These are phyloP conservation scores for Silene coronaria DNA, from an alignment of 179 eudicot genomes.

Conservation along the genomic window DNA sequence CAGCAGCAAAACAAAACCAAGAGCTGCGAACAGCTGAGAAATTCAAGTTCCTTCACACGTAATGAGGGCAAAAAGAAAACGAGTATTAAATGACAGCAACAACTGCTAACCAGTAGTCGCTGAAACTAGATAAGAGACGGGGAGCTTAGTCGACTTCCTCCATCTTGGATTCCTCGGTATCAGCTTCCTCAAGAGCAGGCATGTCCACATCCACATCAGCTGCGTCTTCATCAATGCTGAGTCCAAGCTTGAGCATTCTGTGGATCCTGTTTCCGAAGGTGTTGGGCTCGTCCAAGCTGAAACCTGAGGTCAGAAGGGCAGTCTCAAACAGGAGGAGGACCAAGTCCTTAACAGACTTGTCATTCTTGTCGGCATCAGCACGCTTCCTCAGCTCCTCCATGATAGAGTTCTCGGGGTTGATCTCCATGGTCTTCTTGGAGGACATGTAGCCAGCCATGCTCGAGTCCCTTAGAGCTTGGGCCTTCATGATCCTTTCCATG, in stretches of 20 bases:
- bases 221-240: constrained; percentile 73
- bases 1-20: constrained; percentile 12
- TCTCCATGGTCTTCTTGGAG: constrained; percentile 88
- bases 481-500: constrained; percentile 94
- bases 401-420: constrained; percentile 79
- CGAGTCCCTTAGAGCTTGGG: constrained; percentile 76
- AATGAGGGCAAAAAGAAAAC: not conserved
- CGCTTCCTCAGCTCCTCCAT: constrained; percentile 92
- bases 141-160: constrained; percentile 62
- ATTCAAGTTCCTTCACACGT: not conserved
- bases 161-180: constrained; percentile 72
- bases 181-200: constrained; percentile 63
- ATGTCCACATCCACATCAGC: constrained; percentile 58
- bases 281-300: constrained; percentile 84
- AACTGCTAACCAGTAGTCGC: not conserved
- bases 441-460: constrained; percentile 95
- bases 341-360: constrained; percentile 79
- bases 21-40: constrained; percentile 6
- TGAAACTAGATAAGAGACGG: not conserved
- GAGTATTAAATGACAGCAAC: constrained; percentile 4
- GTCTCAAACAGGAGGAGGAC: constrained; percentile 69
- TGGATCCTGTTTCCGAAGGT: constrained; percentile 78
- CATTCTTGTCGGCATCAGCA: constrained; percentile 82
- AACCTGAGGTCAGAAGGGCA: constrained; percentile 69
- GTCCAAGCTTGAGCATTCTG: constrained; percentile 80